Base-by-base conservation (phyloP, 2,329 filamentous ascomycete genomes). In the Pseudophaeomoniella oleicola region DNA sequence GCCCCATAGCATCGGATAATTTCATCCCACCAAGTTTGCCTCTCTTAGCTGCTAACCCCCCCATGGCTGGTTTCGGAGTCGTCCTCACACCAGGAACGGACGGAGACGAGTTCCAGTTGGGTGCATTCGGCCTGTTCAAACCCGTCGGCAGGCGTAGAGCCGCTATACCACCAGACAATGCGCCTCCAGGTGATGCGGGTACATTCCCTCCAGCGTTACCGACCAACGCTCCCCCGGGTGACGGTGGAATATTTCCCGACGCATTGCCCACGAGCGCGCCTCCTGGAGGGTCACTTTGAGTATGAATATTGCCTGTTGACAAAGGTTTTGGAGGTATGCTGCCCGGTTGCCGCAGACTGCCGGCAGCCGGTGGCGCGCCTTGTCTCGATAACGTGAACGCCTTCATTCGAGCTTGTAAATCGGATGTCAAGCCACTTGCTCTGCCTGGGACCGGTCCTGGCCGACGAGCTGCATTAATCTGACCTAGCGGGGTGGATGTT, bases 401-500 rank as follows among this genome's bases (percentile, higher is more conserved):
- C 55, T 72, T 75, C 70, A 84, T 77, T 48, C 73, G 75, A 30
- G 72, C 77, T 48, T 78, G 63, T 45, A 83, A 74, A 43, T 81
- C 78, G 46, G 72, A 66, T 34, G 72, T 68, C 35, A 77, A 54
- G 13, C 67, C 66, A 34, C 68, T 67, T 30, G 64, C 59, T 39
- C 65, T 55, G 15, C 58, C 54, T 4, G 60, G 55, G 3, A 59
- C 55, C 18, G 55, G 50, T 15, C 55, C 56, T 11, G 69, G 69
- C 49, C 72, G 64, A 44, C 76, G 64, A 29, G 75, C 75, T 34
- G 75, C 72, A 56, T 78, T 85, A 50, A 94, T 63, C 39, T 82
- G 72, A 30, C 85, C 85, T 3, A 87, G 65, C 30, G 83, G 78
- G 17, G 81, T 90, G n/a, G 86, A 94, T n/a, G 77, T 86, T 4